These are phyloP conservation scores for Apiotrichum brassicae DNA, from an alignment of 1,284 basidiomycete genomes.

Conservation along the genomic window DNA sequence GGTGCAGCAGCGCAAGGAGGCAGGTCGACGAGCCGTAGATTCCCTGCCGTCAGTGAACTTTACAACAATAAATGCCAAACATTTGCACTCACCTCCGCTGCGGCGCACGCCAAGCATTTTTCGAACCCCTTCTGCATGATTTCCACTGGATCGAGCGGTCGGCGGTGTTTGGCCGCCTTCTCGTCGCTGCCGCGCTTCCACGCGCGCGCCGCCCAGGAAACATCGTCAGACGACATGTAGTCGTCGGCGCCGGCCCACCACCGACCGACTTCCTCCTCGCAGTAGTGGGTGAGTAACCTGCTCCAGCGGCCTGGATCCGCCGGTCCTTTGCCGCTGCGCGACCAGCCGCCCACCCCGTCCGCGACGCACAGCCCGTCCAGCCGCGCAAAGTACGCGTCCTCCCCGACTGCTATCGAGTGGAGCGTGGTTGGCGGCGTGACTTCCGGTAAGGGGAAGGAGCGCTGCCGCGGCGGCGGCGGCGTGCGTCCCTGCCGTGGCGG, in stretches of 20 bases:
- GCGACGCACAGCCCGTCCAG: constrained; percentile 45
- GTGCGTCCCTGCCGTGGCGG: constrained; percentile 10
- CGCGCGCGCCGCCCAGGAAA: constrained; percentile 17
- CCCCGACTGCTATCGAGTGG: constrained; percentile 34
- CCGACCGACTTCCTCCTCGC: constrained; percentile 35
- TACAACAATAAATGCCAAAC: background rate
- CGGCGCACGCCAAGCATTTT: constrained; percentile 49
- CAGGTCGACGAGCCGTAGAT: constrained; percentile 54
- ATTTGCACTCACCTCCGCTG: constrained; percentile 41
- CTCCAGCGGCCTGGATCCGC: constrained; percentile 43
- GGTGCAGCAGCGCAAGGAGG: constrained; percentile 54
- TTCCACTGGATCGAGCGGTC: constrained; percentile 52
- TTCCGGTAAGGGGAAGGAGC: constrained; percentile 34
- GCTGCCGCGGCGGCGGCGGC: constrained; percentile 30
- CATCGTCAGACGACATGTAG: constrained; percentile 21
- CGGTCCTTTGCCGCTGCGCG: constrained; percentile 28
- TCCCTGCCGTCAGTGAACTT: constrained; percentile 37
- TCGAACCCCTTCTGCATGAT: constrained; percentile 56
- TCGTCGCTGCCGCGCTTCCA: constrained; percentile 14
- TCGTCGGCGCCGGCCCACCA: constrained; percentile 40
- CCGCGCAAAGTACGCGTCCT: constrained; percentile 47
- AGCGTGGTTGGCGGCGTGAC: constrained; percentile 25
- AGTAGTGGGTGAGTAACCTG: constrained; percentile 44
- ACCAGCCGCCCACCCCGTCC: constrained; percentile 48
- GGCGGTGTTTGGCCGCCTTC: constrained; percentile 3